phyloP scores from a whole-genome alignment of 345 rosid genomes.

The Psidium friedrichsthalianum region DNA sequence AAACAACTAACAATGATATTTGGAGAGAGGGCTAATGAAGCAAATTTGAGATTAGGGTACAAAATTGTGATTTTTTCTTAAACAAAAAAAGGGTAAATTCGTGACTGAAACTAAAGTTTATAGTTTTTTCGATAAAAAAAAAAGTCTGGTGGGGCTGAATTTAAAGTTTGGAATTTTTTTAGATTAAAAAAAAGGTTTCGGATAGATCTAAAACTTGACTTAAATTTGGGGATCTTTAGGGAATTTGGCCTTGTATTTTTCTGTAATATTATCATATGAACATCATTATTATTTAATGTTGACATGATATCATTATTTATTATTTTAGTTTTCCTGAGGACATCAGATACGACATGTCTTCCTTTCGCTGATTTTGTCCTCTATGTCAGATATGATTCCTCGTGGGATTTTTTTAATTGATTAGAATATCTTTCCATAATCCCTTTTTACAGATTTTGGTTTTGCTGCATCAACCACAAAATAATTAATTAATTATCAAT shows the following conservation, averaged over 20 bases:
- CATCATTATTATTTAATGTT: neutral
- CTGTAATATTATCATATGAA: neutral
- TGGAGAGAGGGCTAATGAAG: no score
- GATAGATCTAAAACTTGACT: no score
- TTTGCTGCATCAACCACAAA: neutral
- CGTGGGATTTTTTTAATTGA: neutral
- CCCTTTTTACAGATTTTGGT: neutral
- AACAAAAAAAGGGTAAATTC: no score
- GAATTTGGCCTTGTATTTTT: neutral
- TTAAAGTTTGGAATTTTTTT: no score
- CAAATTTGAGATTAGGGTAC: no score
- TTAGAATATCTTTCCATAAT: neutral
- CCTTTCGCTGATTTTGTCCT: neutral
- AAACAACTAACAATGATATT: no score
- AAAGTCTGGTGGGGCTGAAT: no score
- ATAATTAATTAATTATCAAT: neutral
- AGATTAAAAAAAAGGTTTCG: no score
- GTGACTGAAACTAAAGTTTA: no score
- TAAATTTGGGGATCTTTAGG: no score
- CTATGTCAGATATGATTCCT: neutral
- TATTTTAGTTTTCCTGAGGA: neutral
- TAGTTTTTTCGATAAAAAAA: no score
- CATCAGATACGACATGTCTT: neutral
- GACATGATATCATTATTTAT: neutral
- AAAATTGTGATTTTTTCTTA: no score